Percentiles rank a stretch among this genome's conserved stretches.
Conservation (phyloP, 208 protist genomes). For the Angomonas deanei region DNA sequence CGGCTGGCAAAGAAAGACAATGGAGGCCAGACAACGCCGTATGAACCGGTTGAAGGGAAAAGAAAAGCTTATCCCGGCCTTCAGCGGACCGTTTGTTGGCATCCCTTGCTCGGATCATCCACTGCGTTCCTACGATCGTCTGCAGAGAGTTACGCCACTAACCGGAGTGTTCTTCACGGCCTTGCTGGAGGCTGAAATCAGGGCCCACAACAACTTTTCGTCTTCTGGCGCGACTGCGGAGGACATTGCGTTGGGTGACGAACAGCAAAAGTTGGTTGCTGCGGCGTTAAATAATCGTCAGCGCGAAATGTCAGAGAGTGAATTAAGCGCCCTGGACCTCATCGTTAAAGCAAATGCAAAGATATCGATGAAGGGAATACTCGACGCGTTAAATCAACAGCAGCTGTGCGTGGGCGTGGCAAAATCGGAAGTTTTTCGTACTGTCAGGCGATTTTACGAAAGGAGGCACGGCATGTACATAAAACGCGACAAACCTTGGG, state of each 20-base stretch:
- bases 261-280: constrained; percentile 36
- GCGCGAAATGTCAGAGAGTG: constrained; percentile 60
- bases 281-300: constrained; percentile 58
- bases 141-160: constrained; percentile 46
- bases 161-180: constrained; percentile 29
- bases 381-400: constrained; percentile 42
- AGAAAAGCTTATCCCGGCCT: constrained; percentile 73
- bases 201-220: too few relatives aligned
- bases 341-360: constrained; percentile 47
- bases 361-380: constrained; percentile 38
- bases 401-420: constrained; percentile 63
- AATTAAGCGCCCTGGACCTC: constrained; percentile 58
- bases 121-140: constrained; percentile 52
- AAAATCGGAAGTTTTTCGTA: constrained; percentile 52
- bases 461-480: constrained; percentile 48
- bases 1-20: constrained; percentile 62
- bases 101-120: constrained; percentile 59
- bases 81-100: constrained; percentile 75
- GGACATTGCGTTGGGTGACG: constrained; percentile 21
- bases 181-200: constrained; percentile 43
- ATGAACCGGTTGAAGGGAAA: constrained; percentile 67
- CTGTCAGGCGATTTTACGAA: constrained; percentile 77
- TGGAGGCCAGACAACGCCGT: constrained; percentile 71
- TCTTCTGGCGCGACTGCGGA: too few relatives aligned
- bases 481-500: constrained; percentile 51